Base-by-base conservation (phyloP, 257 asterid species). In the Henckelia pumila region DNA sequence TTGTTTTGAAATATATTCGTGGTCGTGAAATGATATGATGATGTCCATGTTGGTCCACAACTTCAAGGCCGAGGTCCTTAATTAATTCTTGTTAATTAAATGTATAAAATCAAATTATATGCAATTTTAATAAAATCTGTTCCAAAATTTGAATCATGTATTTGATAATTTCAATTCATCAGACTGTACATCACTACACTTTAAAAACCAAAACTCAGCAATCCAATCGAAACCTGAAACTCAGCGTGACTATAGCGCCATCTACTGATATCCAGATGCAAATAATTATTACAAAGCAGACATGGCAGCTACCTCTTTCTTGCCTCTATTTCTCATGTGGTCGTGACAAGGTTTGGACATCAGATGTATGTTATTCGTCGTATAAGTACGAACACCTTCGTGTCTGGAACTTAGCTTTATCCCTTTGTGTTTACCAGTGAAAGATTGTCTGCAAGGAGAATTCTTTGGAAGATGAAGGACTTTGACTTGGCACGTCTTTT, bases 401-500 rank as follows among this genome's bases (percentile, higher is more conserved):
- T 25, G 70, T 1, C 53, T 60, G 9, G 74, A 72, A 3, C 20
- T 47, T 19, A 79, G 62, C 61, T 67, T 29, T 13, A 90, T 85
- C 17, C 61, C 64, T 21, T 64, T 74, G 33, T 79, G 88, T 60
- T 77, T 78, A 6, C 79, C 70, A 0, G 52, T 67, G 67, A 78
- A 71, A 35, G 77, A 63, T 14, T 59, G 64, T 2, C 58, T 49
- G 64, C 93, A 82, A 8, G 74, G 64, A 30, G 84, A 78, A 35
- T 52, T 52, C 57, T 33, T 68, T 2, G 97, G 94, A 0, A 91
- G 73, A 37, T 67, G 70, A 40, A 78, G 72, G 3, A 91, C 85
- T 70, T 67, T 72, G 30, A 85, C 85, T 1, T 58, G 73, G 35
- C 96, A 91, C 6, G 74, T 56, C 17, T 76, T 80, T 64, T 91